Percentiles rank a stretch among this genome's conserved stretches.
phyloP scores from a whole-genome alignment of 148 eudicot genomes.

The Rhododendron henanense region DNA sequence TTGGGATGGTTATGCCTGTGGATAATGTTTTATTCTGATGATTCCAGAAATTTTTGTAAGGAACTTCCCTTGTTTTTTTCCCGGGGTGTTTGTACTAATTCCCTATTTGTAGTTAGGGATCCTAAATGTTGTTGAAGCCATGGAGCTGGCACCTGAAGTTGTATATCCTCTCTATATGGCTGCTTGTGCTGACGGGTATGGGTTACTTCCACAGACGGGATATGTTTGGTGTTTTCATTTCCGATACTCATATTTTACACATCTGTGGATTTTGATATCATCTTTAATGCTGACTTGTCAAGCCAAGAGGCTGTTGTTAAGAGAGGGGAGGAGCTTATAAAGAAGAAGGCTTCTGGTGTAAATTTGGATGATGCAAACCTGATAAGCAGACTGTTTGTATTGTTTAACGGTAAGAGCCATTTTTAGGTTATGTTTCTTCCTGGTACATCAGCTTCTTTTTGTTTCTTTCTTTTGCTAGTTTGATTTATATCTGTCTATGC shows the following conservation, averaged over 20 bases:
- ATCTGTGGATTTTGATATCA: slow-evolving; percentile 11
- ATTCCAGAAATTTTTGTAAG: background rate
- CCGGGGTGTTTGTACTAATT: background rate
- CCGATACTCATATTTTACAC: background rate
- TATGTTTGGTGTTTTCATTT: background rate
- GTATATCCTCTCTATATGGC: slow-evolving; percentile 71
- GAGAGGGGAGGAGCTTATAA: slow-evolving; percentile 86
- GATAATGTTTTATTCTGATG: background rate
- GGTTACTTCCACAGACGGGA: slow-evolving; percentile 11
- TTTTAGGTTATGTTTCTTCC: background rate
- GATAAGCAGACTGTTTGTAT: slow-evolving; percentile 58
- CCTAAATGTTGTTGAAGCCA: slow-evolving; percentile 64
- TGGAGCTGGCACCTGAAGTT: slow-evolving; percentile 69
- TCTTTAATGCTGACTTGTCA: slow-evolving; percentile 25
- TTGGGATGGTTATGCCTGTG: background rate
- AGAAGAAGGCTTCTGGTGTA: slow-evolving; percentile 77
- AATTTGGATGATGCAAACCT: slow-evolving; percentile 75
- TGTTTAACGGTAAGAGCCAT: slow-evolving; percentile 68
- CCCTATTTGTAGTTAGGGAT: slow-evolving; percentile 60
- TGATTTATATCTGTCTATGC: background rate
- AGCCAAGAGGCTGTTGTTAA: slow-evolving; percentile 85
- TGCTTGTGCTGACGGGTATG: slow-evolving; percentile 78
- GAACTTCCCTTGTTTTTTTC: background rate
- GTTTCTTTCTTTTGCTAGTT: background rate
- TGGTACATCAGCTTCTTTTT: background rate